Base-by-base conservation (phyloP, 768 basidiomycete species). In the Russula emetica region DNA sequence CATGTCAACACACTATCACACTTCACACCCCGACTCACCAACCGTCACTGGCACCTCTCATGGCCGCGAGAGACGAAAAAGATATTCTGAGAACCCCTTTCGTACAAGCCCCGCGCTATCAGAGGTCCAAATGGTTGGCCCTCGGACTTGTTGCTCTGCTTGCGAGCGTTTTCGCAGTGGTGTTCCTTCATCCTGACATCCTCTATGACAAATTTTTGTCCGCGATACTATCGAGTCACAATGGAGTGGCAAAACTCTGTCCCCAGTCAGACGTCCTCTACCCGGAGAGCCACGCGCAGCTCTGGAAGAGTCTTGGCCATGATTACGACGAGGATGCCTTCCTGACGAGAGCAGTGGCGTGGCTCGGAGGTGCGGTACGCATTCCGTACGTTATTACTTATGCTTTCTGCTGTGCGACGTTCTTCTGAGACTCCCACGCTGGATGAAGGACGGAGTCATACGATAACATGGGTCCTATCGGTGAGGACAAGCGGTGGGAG, bases 381-480 rank as follows among this genome's bases (percentile, higher is more conserved):
- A 22, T 47, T 38, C 83, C 66, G 74, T 76, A 67, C 67, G 74
- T 75, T 28, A 26, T 13, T 28, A 5, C 38, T 13, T 5, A 18
- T 40, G 16, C 38, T 7, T 40, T 9, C 18, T n/a, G 11, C 28
- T 56, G 40, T 20, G 55, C 3, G 24, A 22, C 36, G 2, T 45
- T 20, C 32, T 40, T 51, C 8, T 24, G 36, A 45, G 40, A 56
- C 7, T 20, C 20, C 2, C 7, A 44, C 52, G 47, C 6, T 14
- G 44, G 40, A 62, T 28, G n/a, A 28, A 83, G 83, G 28, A 85
- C 83, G 16, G 81, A 82, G 66, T 78, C 78, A 1, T 82, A 75
- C 69, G 83, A 85, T 65, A 68, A 74, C 58, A 82, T 82, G 80
- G 75, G 69, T 0, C 77, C 78, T 0, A 73, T 83, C 4, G 83